Conservation (phyloP, 2,329 filamentous ascomycete species). For the Trichoderma sp. region DNA sequence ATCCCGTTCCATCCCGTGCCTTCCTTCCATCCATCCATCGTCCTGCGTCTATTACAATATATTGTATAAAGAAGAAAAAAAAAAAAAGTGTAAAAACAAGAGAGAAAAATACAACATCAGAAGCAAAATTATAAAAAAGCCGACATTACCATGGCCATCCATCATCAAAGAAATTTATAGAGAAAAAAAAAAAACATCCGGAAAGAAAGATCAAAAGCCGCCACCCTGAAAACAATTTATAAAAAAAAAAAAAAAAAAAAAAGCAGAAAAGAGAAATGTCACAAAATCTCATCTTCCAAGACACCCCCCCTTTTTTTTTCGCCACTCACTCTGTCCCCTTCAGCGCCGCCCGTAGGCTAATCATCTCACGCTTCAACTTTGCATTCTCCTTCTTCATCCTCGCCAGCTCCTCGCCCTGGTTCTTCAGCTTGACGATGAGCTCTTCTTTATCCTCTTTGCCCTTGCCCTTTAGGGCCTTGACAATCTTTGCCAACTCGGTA, state of each 20-base stretch:
- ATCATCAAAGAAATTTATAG: conserved; percentile 5
- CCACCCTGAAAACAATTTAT: background rate
- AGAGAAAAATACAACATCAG: background rate
- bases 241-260: background rate
- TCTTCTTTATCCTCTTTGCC: conserved; percentile 79
- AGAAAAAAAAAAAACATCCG: background rate
- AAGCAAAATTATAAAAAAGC: background rate
- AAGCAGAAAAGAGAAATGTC: background rate
- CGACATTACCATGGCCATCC: conserved; percentile 16
- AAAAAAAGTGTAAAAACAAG: background rate
- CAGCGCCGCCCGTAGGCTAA: conserved; percentile 63
- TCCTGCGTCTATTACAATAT: conserved; percentile 8
- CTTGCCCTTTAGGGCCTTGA: conserved; percentile 71
- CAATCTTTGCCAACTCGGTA: conserved; percentile 80
- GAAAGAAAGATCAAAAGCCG: background rate
- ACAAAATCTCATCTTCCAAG: conserved; percentile 24
- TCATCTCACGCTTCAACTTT: conserved; percentile 77
- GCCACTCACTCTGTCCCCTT: conserved; percentile 46
- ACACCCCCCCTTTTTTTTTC: conserved; percentile 22
- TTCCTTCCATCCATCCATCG: background rate
- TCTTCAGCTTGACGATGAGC: conserved; percentile 68
- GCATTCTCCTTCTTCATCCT: conserved; percentile 83
- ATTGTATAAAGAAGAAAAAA: background rate
- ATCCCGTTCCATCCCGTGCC: background rate
- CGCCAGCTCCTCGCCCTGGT: conserved; percentile 74